A percentile compares a stretch with the other conserved stretches of the same genome.
Evolutionary conservation across 2,329 filamentous ascomycete species (phyloP).

Genomic region (Aspergillus hortae): DNA sequence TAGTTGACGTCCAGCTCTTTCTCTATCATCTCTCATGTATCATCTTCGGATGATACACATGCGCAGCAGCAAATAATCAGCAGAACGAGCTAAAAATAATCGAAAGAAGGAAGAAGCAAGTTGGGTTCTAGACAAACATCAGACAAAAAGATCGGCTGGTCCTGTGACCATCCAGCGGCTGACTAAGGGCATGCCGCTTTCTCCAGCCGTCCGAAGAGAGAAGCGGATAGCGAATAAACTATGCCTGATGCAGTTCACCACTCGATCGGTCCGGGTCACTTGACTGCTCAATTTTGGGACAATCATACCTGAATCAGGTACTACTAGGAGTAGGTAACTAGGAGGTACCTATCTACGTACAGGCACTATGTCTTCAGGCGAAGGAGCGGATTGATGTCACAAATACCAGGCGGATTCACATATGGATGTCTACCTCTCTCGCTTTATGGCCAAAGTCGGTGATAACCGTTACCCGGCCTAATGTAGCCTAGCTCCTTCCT

Average conservation of each 20-base stretch:
- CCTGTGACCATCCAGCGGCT: constrained; percentile 22
- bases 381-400: neutral
- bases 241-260: constrained; percentile 11
- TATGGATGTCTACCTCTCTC: neutral
- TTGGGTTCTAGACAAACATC: constrained; percentile 19
- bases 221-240: neutral
- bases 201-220: neutral
- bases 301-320: no score
- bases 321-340: no score
- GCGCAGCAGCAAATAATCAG: neutral
- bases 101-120: constrained; percentile 2
- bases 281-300: constrained; percentile 19
- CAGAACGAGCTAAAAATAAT: constrained; percentile 7
- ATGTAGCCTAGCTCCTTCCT: neutral
- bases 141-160: constrained; percentile 20
- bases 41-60: neutral
- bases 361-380: no score
- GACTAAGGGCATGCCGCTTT: constrained; percentile 14
- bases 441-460: neutral
- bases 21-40: neutral
- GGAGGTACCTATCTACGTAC: no score
- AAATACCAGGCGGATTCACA: neutral
- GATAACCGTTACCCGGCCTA: neutral
- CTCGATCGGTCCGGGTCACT: constrained; percentile 18
- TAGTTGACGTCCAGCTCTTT: neutral